Evolutionary conservation across 2,329 filamentous ascomycete species (phyloP), one percentile per base, ranked within the genome.

Genomic region (Apiospora koreana): DNA sequence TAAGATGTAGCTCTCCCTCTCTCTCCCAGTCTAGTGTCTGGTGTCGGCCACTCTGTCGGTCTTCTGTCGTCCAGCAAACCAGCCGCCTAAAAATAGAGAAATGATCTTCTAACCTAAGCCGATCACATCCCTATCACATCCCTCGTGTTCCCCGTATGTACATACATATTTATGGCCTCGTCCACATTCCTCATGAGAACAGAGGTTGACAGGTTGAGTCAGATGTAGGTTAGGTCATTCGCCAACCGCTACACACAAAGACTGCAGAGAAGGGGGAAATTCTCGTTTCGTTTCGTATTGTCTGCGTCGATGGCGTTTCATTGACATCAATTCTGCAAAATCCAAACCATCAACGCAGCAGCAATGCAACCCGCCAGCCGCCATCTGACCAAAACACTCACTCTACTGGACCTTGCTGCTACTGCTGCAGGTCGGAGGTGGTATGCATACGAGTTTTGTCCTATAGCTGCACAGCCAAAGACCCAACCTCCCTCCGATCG

Each of bases 281-380:
- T 38, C 12, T 7, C 54, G 18, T 38, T 12, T 43, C 41, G 41
- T 43, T 43, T 62, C 18, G 18, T 62, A 28, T 62, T 9, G 54
- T 18, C 54, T 62, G 54, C 31, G 31, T 35, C 18, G 14, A 62
- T 62, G 31, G 54, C 31, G 54, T 62, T 62, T n/a, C 31, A 62
- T 58, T 58, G 50, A 58, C 28, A 35, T 10, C 18, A 35, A 58
- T 18, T 18, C 50, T 58, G 50, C 50, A 58, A 35, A 58, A 35
- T 35, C 48, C 48, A 31, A 28, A 31, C 48, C 50, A 31, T 58
- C 28, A 35, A 10, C 50, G 31, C 50, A 46, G 45, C 46, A 48
- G 50, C 50, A 58, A 58, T 58, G 50, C 54, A 62, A 62, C 54
- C 54, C 54, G 54, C 54, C 54, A 62, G 31, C 54, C 54, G 54